These are phyloP conservation scores for Pelargonium australe DNA, from an alignment of 441 rosid species.

Conservation along the genomic window DNA sequence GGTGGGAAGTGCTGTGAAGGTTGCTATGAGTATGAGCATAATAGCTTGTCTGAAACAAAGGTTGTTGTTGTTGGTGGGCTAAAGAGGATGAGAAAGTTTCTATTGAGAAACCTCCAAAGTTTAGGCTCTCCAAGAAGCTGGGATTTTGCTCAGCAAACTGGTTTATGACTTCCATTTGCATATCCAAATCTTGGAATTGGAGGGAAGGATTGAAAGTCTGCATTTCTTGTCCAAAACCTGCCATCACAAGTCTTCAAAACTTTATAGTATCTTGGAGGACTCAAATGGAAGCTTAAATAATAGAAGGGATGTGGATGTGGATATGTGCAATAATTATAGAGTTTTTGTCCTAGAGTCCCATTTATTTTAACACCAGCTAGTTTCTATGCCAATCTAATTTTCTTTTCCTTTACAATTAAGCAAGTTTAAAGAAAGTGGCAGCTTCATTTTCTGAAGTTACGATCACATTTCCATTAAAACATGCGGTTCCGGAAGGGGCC, in stretches of 20 bases:
- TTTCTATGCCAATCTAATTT: not conserved
- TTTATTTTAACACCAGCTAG: not conserved
- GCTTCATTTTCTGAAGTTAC: conserved; percentile 8
- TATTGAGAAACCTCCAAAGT: not conserved
- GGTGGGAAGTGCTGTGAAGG: no score
- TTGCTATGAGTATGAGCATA: not conserved
- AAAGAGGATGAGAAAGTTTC: not conserved
- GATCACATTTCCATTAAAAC: not conserved
- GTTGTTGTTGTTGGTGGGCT: not conserved
- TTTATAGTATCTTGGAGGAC: conserved; percentile 7
- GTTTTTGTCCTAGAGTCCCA: not conserved
- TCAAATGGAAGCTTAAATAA: conserved; percentile 6
- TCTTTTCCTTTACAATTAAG: conserved; percentile 4
- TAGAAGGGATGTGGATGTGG: not conserved
- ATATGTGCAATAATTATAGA: not conserved
- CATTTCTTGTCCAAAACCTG: conserved; percentile 5
- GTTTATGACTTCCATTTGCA: conserved; percentile 8
- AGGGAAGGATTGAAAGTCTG: conserved; percentile 3
- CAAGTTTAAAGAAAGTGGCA: not conserved
- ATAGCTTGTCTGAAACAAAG: conserved; percentile 7
- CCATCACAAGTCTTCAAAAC: not conserved
- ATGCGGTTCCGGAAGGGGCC: no score
- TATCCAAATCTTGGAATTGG: not conserved
- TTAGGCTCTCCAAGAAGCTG: not conserved
- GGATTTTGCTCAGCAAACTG: conserved; percentile 7